Base-by-base conservation (phyloP, 2,329 filamentous ascomycete species). In the Ascochyta clinopodiicola region DNA sequence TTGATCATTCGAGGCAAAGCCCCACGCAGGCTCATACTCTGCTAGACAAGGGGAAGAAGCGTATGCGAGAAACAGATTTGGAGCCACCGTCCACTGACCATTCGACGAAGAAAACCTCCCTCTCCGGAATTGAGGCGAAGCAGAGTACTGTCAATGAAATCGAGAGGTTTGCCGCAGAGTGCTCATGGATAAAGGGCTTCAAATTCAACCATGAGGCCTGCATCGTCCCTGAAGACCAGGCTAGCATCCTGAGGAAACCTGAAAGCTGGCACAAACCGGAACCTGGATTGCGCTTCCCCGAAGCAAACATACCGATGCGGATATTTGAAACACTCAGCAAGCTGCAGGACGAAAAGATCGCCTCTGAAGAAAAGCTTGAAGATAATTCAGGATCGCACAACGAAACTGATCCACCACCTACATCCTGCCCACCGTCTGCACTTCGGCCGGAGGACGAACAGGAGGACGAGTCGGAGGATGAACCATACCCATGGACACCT, bases 211-310 rank as follows among this genome's bases (percentile, higher is more conserved):
- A 61, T 39, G 60, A 61, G 21, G 35, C 63, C 13, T 43, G 60
- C n/a, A 69, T 52, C 27, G 71, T 78, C 5, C 77, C 81, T 2
- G 73, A 68, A 24, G 76, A 82, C 15, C 86, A 88, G 61, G 65
- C 70, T 38, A 62, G 73, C 8, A 72, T 88, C 5, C 70, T 88
- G 1, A 76, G 80, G 6, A 67, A 75, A 10, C 57, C 72, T 6
- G 74, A 79, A 15, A 82, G 66, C 34, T 69, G 67, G 67, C 48
- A 61, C 22, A 63, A 66, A 44, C 59, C 77, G 9, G 59, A 67
- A 15, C 67, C 74, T 4, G 77, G 77, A 15, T 50, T 60, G 2
- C 57, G 57, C 6, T 74, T 77, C 22, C 75, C 76, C 5, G 48
- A 58, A 17, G 71, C 72, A 6, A 79, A 79, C 54, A 66, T 80